Evolutionary conservation across 495 filamentous ascomycete species (phyloP).

Genomic region (Aspergillus taichungensis): DNA sequence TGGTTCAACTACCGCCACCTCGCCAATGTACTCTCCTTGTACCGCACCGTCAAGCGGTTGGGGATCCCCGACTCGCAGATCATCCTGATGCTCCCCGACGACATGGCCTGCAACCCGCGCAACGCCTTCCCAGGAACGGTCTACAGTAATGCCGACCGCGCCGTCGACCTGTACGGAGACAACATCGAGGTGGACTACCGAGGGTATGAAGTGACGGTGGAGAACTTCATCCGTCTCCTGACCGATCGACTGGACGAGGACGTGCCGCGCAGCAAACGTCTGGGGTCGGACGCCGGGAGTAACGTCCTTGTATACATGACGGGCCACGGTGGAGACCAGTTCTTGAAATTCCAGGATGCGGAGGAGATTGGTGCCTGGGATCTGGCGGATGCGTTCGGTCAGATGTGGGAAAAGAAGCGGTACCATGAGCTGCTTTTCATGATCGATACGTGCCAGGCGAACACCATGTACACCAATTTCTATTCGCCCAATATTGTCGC

Average conservation of each 20-base stretch:
- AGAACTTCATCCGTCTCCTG: slow-evolving; percentile 93
- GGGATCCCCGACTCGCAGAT: slow-evolving; percentile 98
- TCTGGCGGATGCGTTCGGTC: slow-evolving; percentile 93
- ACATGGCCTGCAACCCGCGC: slow-evolving; percentile 98
- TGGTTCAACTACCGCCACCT: slow-evolving; percentile 99
- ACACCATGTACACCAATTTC: slow-evolving; percentile 97
- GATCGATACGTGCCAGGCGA: slow-evolving; percentile 99
- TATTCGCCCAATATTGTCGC: slow-evolving; percentile 97
- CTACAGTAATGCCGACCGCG: slow-evolving; percentile 95
- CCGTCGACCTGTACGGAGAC: slow-evolving; percentile 92
- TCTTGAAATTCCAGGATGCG: slow-evolving; percentile 95
- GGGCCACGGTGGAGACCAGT: slow-evolving; percentile 96
- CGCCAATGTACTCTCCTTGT: slow-evolving; percentile 94
- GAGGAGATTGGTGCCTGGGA: slow-evolving; percentile 97
- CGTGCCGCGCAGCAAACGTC: slow-evolving; percentile 84
- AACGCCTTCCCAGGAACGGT: slow-evolving; percentile 97
- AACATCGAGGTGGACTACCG: slow-evolving; percentile 99
- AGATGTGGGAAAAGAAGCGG: slow-evolving; percentile 99
- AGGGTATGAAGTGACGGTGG: slow-evolving; percentile 96
- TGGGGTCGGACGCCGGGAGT: slow-evolving; percentile 86
- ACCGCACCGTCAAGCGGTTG: slow-evolving; percentile 95
- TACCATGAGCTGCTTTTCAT: slow-evolving; percentile 96
- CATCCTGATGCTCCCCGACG: slow-evolving; percentile 97
- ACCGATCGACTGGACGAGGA: slow-evolving; percentile 90
- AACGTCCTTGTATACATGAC: slow-evolving; percentile 99